Conservation (phyloP, 306 rosid genomes). For the Quercus gilva region DNA sequence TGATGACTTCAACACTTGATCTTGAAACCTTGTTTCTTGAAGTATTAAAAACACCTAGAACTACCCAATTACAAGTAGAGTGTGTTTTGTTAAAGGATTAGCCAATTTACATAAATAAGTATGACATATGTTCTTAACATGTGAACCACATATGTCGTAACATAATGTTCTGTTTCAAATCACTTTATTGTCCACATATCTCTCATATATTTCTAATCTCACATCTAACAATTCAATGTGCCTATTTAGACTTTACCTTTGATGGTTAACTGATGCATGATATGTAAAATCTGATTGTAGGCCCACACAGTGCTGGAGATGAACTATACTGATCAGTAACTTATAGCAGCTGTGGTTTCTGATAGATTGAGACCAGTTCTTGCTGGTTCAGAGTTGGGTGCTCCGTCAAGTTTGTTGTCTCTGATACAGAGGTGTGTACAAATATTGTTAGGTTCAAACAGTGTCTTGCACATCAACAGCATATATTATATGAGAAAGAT, state of each 20-base stretch:
- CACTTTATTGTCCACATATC: conserved; percentile 12
- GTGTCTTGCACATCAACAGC: too few species aligned
- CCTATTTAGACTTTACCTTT: neutral
- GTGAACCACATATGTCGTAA: too few species aligned
- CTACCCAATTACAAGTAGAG: too few species aligned
- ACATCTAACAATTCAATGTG: neutral
- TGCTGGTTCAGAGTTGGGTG: conserved; percentile 56
- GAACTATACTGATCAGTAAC: conserved; percentile 92
- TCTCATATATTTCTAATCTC: neutral
- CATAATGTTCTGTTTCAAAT: conserved; percentile 11
- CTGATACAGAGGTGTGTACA: conserved; percentile 52
- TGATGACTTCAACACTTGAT: too few species aligned
- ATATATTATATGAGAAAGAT: too few species aligned
- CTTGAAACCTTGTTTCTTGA: too few species aligned
- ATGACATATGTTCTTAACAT: too few species aligned
- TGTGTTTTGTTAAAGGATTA: too few species aligned
- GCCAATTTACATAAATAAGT: too few species aligned
- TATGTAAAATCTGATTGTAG: conserved; percentile 38
- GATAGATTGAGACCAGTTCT: conserved; percentile 74
- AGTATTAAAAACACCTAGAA: too few species aligned
- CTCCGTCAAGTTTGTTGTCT: conserved; percentile 58
- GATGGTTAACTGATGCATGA: conserved; percentile 2
- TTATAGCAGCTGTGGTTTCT: conserved; percentile 83
- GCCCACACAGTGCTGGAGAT: conserved; percentile 95
- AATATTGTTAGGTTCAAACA: too few species aligned